phyloP scores from a whole-genome alignment of 2,329 filamentous ascomycete genomes.

The Penicillium palitans region DNA sequence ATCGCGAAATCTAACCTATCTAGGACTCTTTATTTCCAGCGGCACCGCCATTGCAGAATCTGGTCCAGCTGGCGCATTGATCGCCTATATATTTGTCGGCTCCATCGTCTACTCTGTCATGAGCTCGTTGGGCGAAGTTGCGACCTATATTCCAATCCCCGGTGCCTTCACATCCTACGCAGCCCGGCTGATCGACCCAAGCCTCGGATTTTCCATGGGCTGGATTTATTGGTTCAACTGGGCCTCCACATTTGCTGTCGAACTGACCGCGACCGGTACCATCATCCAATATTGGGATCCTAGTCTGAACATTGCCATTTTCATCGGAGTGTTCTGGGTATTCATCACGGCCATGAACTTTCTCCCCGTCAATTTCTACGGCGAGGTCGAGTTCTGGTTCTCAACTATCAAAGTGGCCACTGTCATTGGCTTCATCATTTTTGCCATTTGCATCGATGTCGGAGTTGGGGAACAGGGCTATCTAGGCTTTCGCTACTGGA shows the following conservation, averaged over 20 bases:
- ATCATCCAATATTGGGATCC: slow-evolving; percentile 74
- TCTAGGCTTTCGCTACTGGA: slow-evolving; percentile 72
- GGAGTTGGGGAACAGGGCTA: slow-evolving; percentile 71
- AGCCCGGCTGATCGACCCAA: slow-evolving; percentile 69
- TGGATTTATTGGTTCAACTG: slow-evolving; percentile 83
- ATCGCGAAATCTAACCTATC: slow-evolving; percentile 5
- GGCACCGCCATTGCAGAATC: slow-evolving; percentile 62
- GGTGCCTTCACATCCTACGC: slow-evolving; percentile 76
- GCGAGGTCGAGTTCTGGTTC: slow-evolving; percentile 77
- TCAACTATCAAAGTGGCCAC: slow-evolving; percentile 74
- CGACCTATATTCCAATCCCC: slow-evolving; percentile 72
- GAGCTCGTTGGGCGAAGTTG: slow-evolving; percentile 66
- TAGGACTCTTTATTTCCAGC: slow-evolving; percentile 67
- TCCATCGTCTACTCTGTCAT: slow-evolving; percentile 74
- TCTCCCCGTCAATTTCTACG: slow-evolving; percentile 69
- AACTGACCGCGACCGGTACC: slow-evolving; percentile 69
- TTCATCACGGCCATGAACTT: slow-evolving; percentile 69
- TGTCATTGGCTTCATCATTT: slow-evolving; percentile 73
- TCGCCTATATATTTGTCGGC: slow-evolving; percentile 69
- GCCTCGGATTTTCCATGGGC: slow-evolving; percentile 72
- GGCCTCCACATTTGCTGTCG: slow-evolving; percentile 71
- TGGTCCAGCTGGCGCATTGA: slow-evolving; percentile 65
- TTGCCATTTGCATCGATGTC: slow-evolving; percentile 72
- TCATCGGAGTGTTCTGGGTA: slow-evolving; percentile 71
- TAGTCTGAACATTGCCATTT: slow-evolving; percentile 65